Evolutionary conservation across 2,329 filamentous ascomycete species (phyloP), one percentile per base, ranked within the genome.

Genomic region (Pyrenophora seminiperda): DNA sequence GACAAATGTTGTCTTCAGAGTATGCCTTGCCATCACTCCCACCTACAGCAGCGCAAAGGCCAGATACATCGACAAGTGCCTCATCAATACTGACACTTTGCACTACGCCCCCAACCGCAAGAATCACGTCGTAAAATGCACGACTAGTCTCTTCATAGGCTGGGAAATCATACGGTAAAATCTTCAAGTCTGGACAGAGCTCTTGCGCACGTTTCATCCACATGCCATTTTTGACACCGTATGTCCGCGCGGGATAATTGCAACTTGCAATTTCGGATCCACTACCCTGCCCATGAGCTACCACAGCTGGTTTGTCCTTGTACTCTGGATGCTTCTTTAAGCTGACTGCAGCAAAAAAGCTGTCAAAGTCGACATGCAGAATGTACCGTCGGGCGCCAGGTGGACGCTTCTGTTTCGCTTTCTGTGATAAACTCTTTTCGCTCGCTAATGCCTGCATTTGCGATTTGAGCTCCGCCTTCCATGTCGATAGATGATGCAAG

Each of bases 71-170:
- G 13, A 99, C 76, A 6, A 99, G 81, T 1, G 91, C 94, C 73
- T 99, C 95, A 60, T 99, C 95, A 37, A 99, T 89, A 66, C 94
- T 97, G 43, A 99, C 93, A 65, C 94, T 97, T 70, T 99, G 94
- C 0, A 97, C 91, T 14, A 90, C 75, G 1, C 91, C 93, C 14
- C 88, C 91, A 7, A 91, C 79, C 5, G 84, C 82, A 27, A 97
- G 75, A 9, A 99, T 90, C 1, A 87, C 85, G 53, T 90, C 86
- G 63, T 99, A 99, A 62, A 99, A 99, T 2, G 84, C 80, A 47
- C 84, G 82, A 66, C 94, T 99, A 1, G 92, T 91, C 52, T 92
- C 88, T 76, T 99, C 94, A 61, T 99, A 99, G 0, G 86, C 93
- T 2, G 89, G 87, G 67, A 97, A 99, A 66, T 99, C 92, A 63